Conservation (phyloP, 306 rosid species). For the Pyrus bretschneideri region DNA sequence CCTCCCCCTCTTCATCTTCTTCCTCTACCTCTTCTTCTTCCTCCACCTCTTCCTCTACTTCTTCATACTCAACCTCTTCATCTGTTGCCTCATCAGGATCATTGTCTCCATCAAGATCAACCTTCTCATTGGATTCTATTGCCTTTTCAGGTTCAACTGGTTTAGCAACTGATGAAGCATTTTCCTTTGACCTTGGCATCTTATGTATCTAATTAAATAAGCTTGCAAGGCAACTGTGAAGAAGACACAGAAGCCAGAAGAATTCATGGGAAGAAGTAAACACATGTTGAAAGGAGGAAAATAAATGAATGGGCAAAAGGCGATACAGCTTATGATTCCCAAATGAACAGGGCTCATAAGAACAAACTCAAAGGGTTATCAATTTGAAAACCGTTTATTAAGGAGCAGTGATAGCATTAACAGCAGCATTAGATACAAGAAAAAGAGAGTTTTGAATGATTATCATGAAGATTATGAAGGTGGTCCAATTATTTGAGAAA, state of each 20-base stretch:
- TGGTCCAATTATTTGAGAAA: conserved; percentile 31
- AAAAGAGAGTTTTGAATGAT: conserved; percentile 30
- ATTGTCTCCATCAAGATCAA: conserved; percentile 59
- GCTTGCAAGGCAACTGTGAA: conserved; percentile 91
- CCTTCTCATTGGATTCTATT: conserved; percentile 63
- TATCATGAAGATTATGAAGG: conserved; percentile 37
- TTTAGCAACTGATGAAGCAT: conserved; percentile 56
- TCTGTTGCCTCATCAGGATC: conserved; percentile 77
- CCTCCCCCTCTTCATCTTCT: conserved; percentile 46
- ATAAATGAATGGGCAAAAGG: conserved; percentile 70
- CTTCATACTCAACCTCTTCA: conserved; percentile 84
- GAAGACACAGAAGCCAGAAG: conserved; percentile 98
- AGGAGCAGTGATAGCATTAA: conserved; percentile 47
- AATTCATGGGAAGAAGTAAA: conserved; percentile 89
- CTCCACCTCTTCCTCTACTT: conserved; percentile 75
- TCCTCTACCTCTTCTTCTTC: conserved; percentile 49
- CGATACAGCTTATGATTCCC: conserved; percentile 48
- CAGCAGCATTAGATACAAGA: conserved; percentile 41
- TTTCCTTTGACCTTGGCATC: conserved; percentile 76
- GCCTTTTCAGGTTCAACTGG: conserved; percentile 59
- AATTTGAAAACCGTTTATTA: conserved; percentile 35
- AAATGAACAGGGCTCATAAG: conserved; percentile 50
- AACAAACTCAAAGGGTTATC: conserved; percentile 41
- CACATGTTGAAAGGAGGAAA: conserved; percentile 78
- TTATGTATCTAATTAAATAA: conserved; percentile 61